phyloP scores from a whole-genome alignment of 129 eudicot genomes.

The Saposhnikovia divaricata region DNA sequence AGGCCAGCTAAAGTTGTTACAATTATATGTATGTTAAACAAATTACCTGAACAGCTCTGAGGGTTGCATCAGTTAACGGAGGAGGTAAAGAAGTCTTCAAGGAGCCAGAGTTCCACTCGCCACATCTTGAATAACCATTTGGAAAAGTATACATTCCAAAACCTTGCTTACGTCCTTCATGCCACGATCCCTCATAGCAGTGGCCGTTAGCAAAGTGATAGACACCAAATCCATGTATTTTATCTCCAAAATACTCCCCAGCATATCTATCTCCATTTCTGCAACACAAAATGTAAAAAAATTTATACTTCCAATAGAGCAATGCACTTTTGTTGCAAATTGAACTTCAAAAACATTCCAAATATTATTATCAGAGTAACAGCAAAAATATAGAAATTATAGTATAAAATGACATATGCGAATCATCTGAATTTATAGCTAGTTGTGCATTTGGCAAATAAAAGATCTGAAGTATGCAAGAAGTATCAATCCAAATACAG shows the following conservation, averaged over 20 bases:
- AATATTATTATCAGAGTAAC: neutral
- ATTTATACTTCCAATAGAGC: conserved; percentile 8
- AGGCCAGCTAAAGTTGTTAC: neutral
- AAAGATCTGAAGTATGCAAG: neutral
- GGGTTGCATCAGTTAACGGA: conserved; percentile 50
- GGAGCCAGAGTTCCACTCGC: conserved; percentile 73
- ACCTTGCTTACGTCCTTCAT: conserved; percentile 90
- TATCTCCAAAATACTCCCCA: conserved; percentile 86
- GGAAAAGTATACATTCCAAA: conserved; percentile 81
- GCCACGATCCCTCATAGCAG: conserved; percentile 85
- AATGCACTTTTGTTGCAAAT: neutral
- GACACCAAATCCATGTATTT: conserved; percentile 80
- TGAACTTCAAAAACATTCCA: neutral
- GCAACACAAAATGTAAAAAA: conserved; percentile 11
- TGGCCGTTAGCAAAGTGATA: conserved; percentile 86
- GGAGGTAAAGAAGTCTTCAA: conserved; percentile 44
- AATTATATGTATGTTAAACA: conserved; percentile 12
- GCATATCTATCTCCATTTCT: conserved; percentile 85
- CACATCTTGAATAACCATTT: conserved; percentile 62
- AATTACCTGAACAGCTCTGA: conserved; percentile 69
- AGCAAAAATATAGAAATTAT: neutral
- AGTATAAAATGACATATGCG: neutral
- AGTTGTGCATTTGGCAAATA: neutral
- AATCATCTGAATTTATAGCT: neutral
- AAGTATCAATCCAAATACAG: neutral